Conservation (phyloP, 345 rosid genomes). For the Brassica cretica region DNA sequence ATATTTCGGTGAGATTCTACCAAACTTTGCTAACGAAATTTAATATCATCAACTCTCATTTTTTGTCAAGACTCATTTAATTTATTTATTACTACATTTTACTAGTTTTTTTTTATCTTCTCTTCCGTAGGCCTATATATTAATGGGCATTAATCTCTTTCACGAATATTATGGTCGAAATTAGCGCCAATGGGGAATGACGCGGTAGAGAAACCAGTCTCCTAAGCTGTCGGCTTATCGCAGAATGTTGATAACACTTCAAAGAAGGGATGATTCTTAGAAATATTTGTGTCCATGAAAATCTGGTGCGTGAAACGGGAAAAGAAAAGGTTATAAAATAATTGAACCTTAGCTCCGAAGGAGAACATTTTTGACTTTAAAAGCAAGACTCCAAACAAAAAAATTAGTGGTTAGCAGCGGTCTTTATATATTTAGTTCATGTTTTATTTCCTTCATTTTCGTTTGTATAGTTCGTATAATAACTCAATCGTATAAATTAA, state of each 20-base stretch:
- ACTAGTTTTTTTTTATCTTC: background rate
- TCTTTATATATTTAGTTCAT: constrained; percentile 5
- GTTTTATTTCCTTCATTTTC: background rate
- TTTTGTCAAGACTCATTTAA: constrained; percentile 9
- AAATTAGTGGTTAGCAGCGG: constrained; percentile 1
- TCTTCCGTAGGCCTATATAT: constrained; percentile 20
- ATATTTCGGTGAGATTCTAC: constrained; percentile 22
- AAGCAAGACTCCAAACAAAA: constrained; percentile 29
- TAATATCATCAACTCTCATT: constrained; percentile 6
- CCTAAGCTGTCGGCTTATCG: background rate
- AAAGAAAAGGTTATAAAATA: constrained; percentile 15
- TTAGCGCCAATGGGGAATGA: background rate
- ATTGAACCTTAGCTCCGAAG: constrained; percentile 39
- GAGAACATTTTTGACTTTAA: constrained; percentile 35
- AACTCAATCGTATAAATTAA: background rate
- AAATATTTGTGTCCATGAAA: background rate
- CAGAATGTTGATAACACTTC: background rate
- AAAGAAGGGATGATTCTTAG: background rate
- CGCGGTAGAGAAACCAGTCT: background rate
- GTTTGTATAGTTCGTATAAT: background rate
- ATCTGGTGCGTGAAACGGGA: background rate
- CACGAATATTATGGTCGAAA: constrained; percentile 10
- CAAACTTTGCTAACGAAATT: constrained; percentile 38
- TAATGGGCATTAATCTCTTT: background rate
- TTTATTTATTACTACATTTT: constrained; percentile 16